A percentile compares a stretch with the other conserved stretches of the same genome.
phyloP scores from a whole-genome alignment of 352 stramenopile species.

The Globisporangium cylindrosporum region DNA sequence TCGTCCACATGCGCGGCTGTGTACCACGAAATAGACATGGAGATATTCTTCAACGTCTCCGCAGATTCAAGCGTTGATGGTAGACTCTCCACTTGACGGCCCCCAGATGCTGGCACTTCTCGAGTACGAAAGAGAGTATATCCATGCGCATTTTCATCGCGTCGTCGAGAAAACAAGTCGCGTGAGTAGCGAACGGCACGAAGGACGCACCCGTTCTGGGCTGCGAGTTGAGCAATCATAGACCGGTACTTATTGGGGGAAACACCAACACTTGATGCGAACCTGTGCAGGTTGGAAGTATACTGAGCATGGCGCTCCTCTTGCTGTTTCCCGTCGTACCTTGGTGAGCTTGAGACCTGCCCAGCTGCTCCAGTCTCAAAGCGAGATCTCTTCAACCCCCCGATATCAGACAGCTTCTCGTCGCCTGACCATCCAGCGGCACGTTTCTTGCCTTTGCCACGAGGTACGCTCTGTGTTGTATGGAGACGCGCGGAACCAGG shows the following conservation, averaged over 20 bases:
- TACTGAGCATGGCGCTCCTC: slow-evolving; percentile 37
- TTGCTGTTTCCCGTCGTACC: slow-evolving; percentile 23
- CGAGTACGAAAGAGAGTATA: neutral
- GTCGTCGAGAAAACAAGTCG: slow-evolving; percentile 44
- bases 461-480: neutral
- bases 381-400: neutral
- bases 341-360: neutral
- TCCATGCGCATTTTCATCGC: slow-evolving; percentile 8
- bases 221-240: slow-evolving; percentile 39
- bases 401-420: neutral
- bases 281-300: slow-evolving; percentile 45
- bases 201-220: slow-evolving; percentile 41
- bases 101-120: neutral
- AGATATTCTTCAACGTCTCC: slow-evolving; percentile 45
- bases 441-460: slow-evolving; percentile 23
- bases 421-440: neutral
- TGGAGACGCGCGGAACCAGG: neutral
- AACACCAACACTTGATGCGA: slow-evolving; percentile 46
- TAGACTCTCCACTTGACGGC: neutral
- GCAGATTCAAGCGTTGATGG: slow-evolving; percentile 11
- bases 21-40: slow-evolving; percentile 57
- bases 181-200: slow-evolving; percentile 52
- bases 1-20: slow-evolving; percentile 52
- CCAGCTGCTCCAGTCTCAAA: slow-evolving; percentile 12
- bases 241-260: slow-evolving; percentile 34